A percentile compares a stretch with the other conserved stretches of the same genome.
phyloP scores from a whole-genome alignment of 2,329 filamentous ascomycete genomes.

The Tolypocladium nubicola region DNA sequence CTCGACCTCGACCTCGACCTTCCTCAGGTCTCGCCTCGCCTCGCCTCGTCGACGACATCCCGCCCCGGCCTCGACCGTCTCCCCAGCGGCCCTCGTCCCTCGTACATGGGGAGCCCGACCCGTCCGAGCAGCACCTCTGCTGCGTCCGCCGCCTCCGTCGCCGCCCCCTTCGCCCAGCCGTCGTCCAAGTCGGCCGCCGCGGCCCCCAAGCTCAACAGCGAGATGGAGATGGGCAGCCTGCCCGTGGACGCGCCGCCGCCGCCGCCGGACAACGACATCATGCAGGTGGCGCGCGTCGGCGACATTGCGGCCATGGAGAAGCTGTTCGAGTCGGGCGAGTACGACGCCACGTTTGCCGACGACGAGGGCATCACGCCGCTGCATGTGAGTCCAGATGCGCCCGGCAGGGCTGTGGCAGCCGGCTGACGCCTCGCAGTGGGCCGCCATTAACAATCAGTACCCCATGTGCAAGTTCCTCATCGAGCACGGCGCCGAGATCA shows the following conservation, averaged over 20 bases:
- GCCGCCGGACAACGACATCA: conserved; percentile 62
- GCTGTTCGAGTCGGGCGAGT: conserved; percentile 75
- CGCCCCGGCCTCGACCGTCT: neutral
- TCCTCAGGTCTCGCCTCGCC: neutral
- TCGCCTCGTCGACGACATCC: neutral
- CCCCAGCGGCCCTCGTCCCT: neutral
- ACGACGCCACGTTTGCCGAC: conserved; percentile 73
- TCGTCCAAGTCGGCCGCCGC: conserved; percentile 42
- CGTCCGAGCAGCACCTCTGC: conserved; percentile 22
- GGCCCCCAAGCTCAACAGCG: conserved; percentile 45
- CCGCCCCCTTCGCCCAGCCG: conserved; percentile 36
- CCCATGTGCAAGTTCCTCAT: conserved; percentile 94
- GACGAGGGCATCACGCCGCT: conserved; percentile 91
- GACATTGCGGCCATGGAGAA: conserved; percentile 81
- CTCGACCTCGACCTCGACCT: neutral
- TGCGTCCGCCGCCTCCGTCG: conserved; percentile 22
- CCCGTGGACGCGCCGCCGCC: conserved; percentile 23
- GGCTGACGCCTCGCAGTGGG: conserved; percentile 56
- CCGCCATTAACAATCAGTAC: conserved; percentile 97
- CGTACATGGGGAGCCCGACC: conserved; percentile 30
- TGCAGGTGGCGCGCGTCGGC: conserved; percentile 86
- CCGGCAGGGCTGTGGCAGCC: neutral
- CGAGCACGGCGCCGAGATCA: conserved; percentile 75
- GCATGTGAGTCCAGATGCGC: conserved; percentile 52
- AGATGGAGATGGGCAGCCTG: conserved; percentile 44